phyloP scores from a whole-genome alignment of 1,284 basidiomycete genomes.

The Volvariella surrecta region DNA sequence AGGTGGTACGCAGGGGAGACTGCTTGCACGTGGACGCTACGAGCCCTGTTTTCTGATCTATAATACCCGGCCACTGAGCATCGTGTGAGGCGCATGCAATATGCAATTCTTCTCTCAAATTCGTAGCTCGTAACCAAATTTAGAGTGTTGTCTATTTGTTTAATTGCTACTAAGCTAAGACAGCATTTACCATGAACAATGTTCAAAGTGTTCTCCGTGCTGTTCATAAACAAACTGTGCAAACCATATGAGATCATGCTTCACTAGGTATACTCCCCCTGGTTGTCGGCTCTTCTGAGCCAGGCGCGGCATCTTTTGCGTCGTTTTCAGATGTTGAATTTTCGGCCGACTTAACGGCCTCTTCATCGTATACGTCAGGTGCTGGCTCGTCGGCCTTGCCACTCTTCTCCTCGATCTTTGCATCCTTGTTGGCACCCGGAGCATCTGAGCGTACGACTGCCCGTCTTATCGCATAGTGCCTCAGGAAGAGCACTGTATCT shows the following conservation, averaged over 20 bases:
- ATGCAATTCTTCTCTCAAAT: too few relatives aligned
- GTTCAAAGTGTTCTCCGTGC: too few relatives aligned
- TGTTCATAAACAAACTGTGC: too few relatives aligned
- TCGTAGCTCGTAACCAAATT: too few relatives aligned
- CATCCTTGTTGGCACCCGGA: conserved; percentile 15
- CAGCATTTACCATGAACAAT: too few relatives aligned
- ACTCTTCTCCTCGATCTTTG: conserved; percentile 16
- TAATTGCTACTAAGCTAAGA: too few relatives aligned
- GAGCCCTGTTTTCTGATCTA: too few relatives aligned
- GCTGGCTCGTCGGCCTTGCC: conserved; percentile 7
- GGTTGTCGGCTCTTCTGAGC: conserved; percentile 7
- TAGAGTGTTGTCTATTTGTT: too few relatives aligned
- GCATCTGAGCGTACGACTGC: conserved; percentile 36
- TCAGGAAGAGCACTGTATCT: conserved; percentile 39
- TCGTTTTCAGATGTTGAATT: conserved; percentile 4
- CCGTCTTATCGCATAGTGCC: conserved; percentile 57
- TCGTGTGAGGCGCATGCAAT: too few relatives aligned
- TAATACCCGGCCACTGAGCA: too few relatives aligned
- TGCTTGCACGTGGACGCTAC: conserved; percentile 7
- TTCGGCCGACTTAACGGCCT: conserved; percentile 9
- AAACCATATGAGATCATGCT: too few relatives aligned
- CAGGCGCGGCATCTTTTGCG: conserved; percentile 10
- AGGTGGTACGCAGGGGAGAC: conserved; percentile 6
- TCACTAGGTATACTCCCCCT: too few relatives aligned
- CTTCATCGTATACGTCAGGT: conserved; percentile 9